Evolutionary conservation across 1,284 basidiomycete species (phyloP).

Genomic region (Cutaneotrichosporon sp.): DNA sequence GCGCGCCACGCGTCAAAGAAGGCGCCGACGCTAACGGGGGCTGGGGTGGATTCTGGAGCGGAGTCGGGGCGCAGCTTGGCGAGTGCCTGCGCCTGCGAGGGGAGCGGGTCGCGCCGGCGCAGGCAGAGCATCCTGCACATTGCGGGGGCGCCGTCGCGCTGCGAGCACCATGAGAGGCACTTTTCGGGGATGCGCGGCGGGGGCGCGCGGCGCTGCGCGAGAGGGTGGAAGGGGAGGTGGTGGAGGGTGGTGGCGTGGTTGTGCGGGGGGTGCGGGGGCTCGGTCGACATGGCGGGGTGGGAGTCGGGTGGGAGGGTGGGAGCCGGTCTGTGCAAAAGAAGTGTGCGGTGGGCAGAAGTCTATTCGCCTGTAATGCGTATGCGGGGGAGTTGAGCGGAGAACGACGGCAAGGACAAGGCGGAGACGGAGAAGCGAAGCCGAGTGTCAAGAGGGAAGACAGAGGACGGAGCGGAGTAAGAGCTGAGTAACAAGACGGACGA

Average conservation of each 20-base stretch:
- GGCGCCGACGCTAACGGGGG: background rate
- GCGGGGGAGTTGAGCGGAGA: background rate
- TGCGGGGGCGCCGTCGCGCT: slow-evolving; percentile 33
- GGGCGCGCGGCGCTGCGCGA: background rate
- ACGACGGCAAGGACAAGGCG: background rate
- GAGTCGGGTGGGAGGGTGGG: slow-evolving; percentile 3
- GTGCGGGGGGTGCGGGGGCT: no score
- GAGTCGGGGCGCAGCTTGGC: slow-evolving; percentile 31
- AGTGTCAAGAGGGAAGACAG: no score
- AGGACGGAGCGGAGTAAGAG: background rate
- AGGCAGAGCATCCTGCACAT: slow-evolving; percentile 48
- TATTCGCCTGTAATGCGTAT: background rate
- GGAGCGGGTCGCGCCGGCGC: slow-evolving; percentile 27
- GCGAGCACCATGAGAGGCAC: slow-evolving; percentile 46
- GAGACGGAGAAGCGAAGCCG: background rate
- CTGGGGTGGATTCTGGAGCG: no score
- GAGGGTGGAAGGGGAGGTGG: background rate
- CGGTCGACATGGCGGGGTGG: background rate
- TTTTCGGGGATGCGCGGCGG: slow-evolving; percentile 36
- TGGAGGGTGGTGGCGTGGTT: background rate
- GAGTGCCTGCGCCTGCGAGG: slow-evolving; percentile 31
- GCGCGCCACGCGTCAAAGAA: slow-evolving; percentile 35
- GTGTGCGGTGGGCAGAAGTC: background rate
- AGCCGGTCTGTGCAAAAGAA: background rate
- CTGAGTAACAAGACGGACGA: background rate